phyloP scores from a whole-genome alignment of 78 protist species.

The Dictyostelium brefeldianum region DNA sequence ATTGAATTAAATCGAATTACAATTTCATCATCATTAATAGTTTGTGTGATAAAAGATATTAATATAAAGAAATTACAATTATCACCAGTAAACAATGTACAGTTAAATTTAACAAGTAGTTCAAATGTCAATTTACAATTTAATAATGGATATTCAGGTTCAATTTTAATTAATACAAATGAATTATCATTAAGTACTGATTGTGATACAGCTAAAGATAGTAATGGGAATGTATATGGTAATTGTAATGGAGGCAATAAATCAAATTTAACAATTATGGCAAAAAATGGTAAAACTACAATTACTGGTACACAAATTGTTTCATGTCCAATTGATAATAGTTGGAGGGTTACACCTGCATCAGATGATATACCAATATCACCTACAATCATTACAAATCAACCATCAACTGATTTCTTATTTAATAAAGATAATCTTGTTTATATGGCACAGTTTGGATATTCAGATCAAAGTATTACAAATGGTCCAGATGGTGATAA shows the following conservation, averaged over 20 bases:
- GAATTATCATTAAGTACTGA: not conserved
- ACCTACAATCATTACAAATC: conserved; percentile 3
- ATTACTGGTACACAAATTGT: not conserved
- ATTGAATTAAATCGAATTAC: conserved; percentile 4
- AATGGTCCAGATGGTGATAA: conserved; percentile 13
- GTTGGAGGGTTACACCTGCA: conserved; percentile 38
- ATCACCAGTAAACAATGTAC: not conserved
- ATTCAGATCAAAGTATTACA: conserved; percentile 14
- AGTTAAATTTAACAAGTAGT: not conserved
- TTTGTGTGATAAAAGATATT: conserved; percentile 16
- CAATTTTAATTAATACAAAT: not conserved
- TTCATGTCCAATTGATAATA: not conserved
- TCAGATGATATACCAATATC: not conserved
- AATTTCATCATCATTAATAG: not conserved
- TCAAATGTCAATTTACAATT: conserved; percentile 4
- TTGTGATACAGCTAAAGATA: not conserved
- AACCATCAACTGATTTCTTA: not conserved
- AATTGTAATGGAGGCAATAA: not conserved
- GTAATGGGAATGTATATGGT: not conserved
- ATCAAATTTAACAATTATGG: not conserved
- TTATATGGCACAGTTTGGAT: conserved; percentile 28
- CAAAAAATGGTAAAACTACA: conserved; percentile 1
- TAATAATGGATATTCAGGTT: conserved; percentile 14
- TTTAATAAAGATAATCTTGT: conserved; percentile 24
- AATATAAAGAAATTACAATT: not conserved